Conservation (phyloP, 2,329 filamentous ascomycete genomes). For the Penicillium griseofulvum region DNA sequence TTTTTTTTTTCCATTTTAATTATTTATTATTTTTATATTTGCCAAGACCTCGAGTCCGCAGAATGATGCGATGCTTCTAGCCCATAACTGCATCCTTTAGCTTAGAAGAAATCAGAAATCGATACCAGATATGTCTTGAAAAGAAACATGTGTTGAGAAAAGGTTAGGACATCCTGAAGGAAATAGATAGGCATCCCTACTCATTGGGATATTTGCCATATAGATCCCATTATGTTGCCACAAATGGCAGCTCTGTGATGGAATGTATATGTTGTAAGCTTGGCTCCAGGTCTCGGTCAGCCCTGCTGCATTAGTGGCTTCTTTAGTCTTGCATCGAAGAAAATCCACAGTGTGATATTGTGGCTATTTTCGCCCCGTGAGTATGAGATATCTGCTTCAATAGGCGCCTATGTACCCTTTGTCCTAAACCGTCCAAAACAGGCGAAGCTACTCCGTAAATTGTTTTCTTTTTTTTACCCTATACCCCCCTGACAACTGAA, state of each 20-base stretch:
- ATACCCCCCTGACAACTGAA: not conserved
- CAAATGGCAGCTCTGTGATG: conserved; percentile 11
- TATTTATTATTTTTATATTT: too few relatives aligned
- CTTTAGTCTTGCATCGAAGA: conserved; percentile 7
- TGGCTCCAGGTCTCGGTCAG: conserved; percentile 11
- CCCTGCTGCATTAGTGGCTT: conserved; percentile 8
- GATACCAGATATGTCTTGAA: not conserved
- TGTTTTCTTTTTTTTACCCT: not conserved
- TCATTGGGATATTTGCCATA: conserved; percentile 4
- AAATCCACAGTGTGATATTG: not conserved
- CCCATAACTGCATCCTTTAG: conserved; percentile 2
- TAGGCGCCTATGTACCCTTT: not conserved
- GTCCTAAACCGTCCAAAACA: conserved; percentile 13
- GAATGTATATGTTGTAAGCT: not conserved
- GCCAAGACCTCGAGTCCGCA: conserved; percentile 8
- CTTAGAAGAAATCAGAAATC: not conserved
- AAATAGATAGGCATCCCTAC: not conserved
- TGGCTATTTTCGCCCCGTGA: conserved; percentile 19
- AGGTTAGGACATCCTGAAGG: not conserved
- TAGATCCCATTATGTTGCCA: conserved; percentile 15
- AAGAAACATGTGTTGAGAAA: not conserved
- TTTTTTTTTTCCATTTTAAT: not conserved
- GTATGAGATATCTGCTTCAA: conserved; percentile 1
- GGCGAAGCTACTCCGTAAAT: conserved; percentile 7
- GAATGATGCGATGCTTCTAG: conserved; percentile 3